A percentile compares a stretch with the other conserved stretches of the same genome.
phyloP scores from a whole-genome alignment of 495 filamentous ascomycete genomes.

The Penicillium soppii region DNA sequence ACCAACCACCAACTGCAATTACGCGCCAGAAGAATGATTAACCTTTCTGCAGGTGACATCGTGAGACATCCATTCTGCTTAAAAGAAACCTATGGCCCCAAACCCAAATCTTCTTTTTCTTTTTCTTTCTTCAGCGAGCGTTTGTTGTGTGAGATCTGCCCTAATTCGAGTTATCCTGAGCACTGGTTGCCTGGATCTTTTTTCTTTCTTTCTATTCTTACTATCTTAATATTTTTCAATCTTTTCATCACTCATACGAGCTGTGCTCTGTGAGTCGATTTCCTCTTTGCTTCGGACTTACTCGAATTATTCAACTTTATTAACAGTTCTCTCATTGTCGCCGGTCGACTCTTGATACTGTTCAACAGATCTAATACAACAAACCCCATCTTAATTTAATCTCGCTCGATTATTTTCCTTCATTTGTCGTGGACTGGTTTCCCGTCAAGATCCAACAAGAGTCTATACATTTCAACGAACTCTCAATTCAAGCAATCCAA shows the following conservation, averaged over 20 bases:
- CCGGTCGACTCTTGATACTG: constrained; percentile 49
- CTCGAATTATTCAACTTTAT: constrained; percentile 26
- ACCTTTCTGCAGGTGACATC: constrained; percentile 14
- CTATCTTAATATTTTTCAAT: constrained; percentile 26
- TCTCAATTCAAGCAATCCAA: constrained; percentile 8
- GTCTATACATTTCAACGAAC: too few species aligned
- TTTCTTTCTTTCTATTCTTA: constrained; percentile 40
- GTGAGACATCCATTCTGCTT: too few species aligned
- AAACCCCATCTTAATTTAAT: constrained; percentile 53
- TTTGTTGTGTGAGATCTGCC: constrained; percentile 64
- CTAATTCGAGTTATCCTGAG: constrained; percentile 49
- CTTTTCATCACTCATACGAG: constrained; percentile 29
- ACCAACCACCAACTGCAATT: constrained; percentile 18
- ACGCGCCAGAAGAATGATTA: constrained; percentile 20
- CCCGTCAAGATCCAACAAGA: constrained; percentile 12
- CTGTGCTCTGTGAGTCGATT: constrained; percentile 46
- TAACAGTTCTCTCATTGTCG: constrained; percentile 40
- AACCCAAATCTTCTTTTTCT: constrained; percentile 36
- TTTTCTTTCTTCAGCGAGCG: constrained; percentile 72
- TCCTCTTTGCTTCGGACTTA: constrained; percentile 31
- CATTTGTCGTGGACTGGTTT: constrained; percentile 33
- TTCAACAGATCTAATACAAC: constrained; percentile 29
- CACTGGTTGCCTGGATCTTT: constrained; percentile 49
- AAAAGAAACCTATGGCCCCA: constrained; percentile 42
- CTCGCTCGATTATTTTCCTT: constrained; percentile 54